Evolutionary conservation across 2,329 filamentous ascomycete species (phyloP), one percentile per base, ranked within the genome.

Genomic region (Calonectria crousiana): DNA sequence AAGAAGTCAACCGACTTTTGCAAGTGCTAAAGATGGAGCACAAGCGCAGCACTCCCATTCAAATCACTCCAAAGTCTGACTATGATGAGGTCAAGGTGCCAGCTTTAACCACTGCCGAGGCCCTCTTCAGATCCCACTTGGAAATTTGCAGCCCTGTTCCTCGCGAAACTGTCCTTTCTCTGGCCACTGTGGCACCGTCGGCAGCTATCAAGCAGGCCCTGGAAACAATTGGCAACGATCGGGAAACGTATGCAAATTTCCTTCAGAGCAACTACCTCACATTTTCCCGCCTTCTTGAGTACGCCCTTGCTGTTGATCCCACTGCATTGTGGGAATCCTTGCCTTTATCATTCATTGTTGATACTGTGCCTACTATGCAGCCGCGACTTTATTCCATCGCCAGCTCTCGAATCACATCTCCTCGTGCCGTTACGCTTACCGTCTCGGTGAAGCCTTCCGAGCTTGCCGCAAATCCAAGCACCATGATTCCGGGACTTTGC

Each of bases 371-470:
- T 4, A 44, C 69, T 0, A 71, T 69, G 56, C 72, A 74, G 58
- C 72, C 69, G 6, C 65, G 73, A 2, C 69, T 72, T 34, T 74
- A 74, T 32, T 74, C 73, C 20, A 74, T 74, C n/a, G 66, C 73
- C 8, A 72, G 69, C 47, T 74, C 73, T 30, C 51, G 69, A n/a
- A 72, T 72, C 49, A 74, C 51, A n/a, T 74, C 69, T 18, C 65
- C 69, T 28, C 68, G 72, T 18, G 36, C 38, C 6, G 69, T 62
- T 30, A 44, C 67, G 8, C 56, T 75, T 2, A 64, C 74, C 0
- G 70, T 75, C 3, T 70, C 73, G 0, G 67, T 75, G 4, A 75
- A 76, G 18, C 70, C 74, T 13, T 74, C 69, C 4, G 44, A 47
- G 2, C 20, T 76, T 0, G 2, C 30, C n/a, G 60, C 32, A 6